Evolutionary conservation across 768 basidiomycete species (phyloP).

Genomic region (Lentinula raphanica): DNA sequence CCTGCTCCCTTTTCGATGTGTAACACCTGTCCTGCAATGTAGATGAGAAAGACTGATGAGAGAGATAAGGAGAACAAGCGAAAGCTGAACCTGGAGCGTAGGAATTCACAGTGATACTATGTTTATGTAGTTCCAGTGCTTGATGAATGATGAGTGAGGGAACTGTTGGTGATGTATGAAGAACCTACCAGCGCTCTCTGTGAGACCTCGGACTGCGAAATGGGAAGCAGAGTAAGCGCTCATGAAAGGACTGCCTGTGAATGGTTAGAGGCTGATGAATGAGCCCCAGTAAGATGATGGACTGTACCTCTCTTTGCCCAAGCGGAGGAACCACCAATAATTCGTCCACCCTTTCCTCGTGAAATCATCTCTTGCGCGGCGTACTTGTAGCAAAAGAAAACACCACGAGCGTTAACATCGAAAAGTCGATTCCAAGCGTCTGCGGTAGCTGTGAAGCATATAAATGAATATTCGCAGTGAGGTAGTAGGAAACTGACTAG

Average conservation of each 20-base stretch:
- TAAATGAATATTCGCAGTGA: background rate
- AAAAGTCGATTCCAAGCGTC: conserved; percentile 12
- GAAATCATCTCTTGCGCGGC: conserved; percentile 23
- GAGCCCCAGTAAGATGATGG: too few species aligned
- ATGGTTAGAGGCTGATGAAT: too few species aligned
- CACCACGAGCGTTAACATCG: conserved; percentile 16
- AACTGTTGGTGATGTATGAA: background rate
- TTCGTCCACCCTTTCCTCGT: conserved; percentile 24
- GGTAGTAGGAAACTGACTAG: background rate
- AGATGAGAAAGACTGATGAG: background rate
- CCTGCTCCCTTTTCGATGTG: background rate
- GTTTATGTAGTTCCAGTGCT: conserved; percentile 11
- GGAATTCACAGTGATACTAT: conserved; percentile 14
- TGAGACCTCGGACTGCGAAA: conserved; percentile 32
- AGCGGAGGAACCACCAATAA: conserved; percentile 23
- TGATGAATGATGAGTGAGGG: background rate
- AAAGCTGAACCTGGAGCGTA: conserved; percentile 8
- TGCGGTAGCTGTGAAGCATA: background rate
- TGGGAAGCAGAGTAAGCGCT: conserved; percentile 27
- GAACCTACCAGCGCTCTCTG: conserved; percentile 19
- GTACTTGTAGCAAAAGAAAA: conserved; percentile 18
- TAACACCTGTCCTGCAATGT: background rate
- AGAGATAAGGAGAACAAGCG: background rate
- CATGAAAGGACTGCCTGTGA: background rate
- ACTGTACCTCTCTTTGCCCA: conserved; percentile 20